Evolutionary conservation across 2,329 filamentous ascomycete genomes (phyloP).

Genomic region (Hypoxylon sp.): DNA sequence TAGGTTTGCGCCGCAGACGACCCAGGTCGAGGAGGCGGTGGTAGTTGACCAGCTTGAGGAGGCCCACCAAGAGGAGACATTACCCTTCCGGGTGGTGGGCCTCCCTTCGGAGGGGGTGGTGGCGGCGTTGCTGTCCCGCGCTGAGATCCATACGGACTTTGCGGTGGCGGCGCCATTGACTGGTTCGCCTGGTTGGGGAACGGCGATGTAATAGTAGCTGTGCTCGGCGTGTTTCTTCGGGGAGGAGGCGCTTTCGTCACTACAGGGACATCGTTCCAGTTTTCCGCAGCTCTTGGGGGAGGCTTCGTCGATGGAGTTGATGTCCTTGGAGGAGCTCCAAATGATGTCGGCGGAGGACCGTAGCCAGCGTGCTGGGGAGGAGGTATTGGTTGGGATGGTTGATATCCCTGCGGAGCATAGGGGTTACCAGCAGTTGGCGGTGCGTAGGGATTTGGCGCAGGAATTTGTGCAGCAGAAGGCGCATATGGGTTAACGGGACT

Average conservation of each 20-base stretch:
- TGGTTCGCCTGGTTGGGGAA: slow-evolving; percentile 77
- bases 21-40: slow-evolving; percentile 64
- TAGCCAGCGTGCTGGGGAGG: slow-evolving; percentile 45
- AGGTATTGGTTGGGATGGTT: slow-evolving; percentile 61
- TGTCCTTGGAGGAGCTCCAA: slow-evolving; percentile 73
- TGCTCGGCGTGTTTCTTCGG: slow-evolving; percentile 80
- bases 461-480: slow-evolving; percentile 50
- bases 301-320: slow-evolving; percentile 76
- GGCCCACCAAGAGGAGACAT: slow-evolving; percentile 78
- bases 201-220: slow-evolving; percentile 79
- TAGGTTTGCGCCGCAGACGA: slow-evolving; percentile 75
- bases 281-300: slow-evolving; percentile 78
- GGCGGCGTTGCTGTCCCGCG: slow-evolving; percentile 78
- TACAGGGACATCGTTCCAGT: slow-evolving; percentile 96
- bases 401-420: slow-evolving; percentile 67
- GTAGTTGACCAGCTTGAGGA: slow-evolving; percentile 63
- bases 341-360: slow-evolving; percentile 58
- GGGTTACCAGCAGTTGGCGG: slow-evolving; percentile 52
- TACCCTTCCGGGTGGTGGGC: slow-evolving; percentile 76
- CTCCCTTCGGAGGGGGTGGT: slow-evolving; percentile 85
- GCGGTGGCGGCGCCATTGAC: slow-evolving; percentile 70
- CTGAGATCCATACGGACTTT: slow-evolving; percentile 70
- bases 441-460: slow-evolving; percentile 56
- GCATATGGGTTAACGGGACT: slow-evolving; percentile 56
- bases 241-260: slow-evolving; percentile 80